phyloP scores from a whole-genome alignment of 2,329 filamentous ascomycete genomes.

The Xylaria sp. region DNA sequence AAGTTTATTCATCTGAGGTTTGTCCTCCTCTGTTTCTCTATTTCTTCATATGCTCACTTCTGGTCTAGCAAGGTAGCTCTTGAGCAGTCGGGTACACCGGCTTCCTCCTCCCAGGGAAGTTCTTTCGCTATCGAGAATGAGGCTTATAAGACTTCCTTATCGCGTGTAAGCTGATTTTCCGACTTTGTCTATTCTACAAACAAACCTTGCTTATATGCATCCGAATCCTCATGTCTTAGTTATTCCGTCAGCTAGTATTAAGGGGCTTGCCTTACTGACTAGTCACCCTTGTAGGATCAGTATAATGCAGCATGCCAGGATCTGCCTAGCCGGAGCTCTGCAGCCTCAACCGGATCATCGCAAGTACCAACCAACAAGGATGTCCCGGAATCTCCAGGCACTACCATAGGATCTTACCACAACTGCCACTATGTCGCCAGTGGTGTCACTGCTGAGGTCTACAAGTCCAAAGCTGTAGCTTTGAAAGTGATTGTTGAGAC shows the following conservation, averaged over 20 bases:
- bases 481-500: conserved; percentile 85
- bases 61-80: conserved; percentile 34
- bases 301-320: conserved; percentile 52
- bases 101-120: conserved; percentile 36
- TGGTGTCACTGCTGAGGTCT: conserved; percentile 84
- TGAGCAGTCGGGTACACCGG: conserved; percentile 20
- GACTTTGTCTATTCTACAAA: background rate
- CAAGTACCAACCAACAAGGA: conserved; percentile 4
- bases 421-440: conserved; percentile 59
- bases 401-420: conserved; percentile 56
- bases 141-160: conserved; percentile 60
- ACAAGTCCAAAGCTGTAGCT: conserved; percentile 66
- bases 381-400: conserved; percentile 36
- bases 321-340: conserved; percentile 34
- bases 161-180: conserved; percentile 62
- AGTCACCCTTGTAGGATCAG: conserved; percentile 55
- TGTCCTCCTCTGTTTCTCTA: background rate
- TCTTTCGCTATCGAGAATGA: conserved; percentile 70
- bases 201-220: background rate
- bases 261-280: no score
- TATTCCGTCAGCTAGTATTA: conserved; percentile 3
- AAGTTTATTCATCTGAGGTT: conserved; percentile 37
- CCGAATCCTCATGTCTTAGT: background rate
- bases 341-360: conserved; percentile 27
- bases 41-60: conserved; percentile 9